Base-by-base conservation (phyloP, 345 rosid genomes). In the Euphorbia peplus region DNA sequence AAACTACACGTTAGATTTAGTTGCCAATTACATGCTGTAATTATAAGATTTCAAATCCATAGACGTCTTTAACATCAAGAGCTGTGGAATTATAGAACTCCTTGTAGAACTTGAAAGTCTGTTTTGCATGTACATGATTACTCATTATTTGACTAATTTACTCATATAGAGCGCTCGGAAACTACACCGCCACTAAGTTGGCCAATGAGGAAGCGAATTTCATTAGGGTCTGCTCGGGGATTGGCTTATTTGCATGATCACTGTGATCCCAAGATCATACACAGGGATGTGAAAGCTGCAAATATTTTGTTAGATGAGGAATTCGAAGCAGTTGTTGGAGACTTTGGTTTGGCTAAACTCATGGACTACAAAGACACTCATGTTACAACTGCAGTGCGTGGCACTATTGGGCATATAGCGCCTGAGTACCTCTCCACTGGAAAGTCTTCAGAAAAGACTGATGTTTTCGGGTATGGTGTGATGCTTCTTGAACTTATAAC, bases 401-500 rank as follows among this genome's bases (percentile, higher is more conserved):
- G 98, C 56, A 91, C 98, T n/a, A 91, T 93, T 18, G 98, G 98
- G 30, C 97, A 93, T 71, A 88, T 93, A 79, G 93, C 97, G 4
- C 98, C 98, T 0, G 98, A 93, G 74, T 93, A 93, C 80, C 91
- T 93, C 50, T 89, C 96, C 11, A 88, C 95, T 5, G 98, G 97
- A 63, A 85, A 87, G 82, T 89, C 98, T 11, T 83, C 93, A 0
- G 98, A 93, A 84, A 93, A 89, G 82, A 93, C 93, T n/a, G 98
- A 93, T 79, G 98, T 93, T 61, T 93, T 93, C 69, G 97, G 96
- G 37, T 93, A 91, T n/a, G 97, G 97, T 1, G 90, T 91, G 66
- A 91, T 88, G 98, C 98, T 93, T 86, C 97, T 93, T 25, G 98
- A 93, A 75, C 91, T 93, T 63, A 88, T 93, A 60, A 91, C 95